These are phyloP conservation scores for Alternaria brassicicola DNA, from an alignment of 2,329 filamentous ascomycete species.

Conservation along the genomic window DNA sequence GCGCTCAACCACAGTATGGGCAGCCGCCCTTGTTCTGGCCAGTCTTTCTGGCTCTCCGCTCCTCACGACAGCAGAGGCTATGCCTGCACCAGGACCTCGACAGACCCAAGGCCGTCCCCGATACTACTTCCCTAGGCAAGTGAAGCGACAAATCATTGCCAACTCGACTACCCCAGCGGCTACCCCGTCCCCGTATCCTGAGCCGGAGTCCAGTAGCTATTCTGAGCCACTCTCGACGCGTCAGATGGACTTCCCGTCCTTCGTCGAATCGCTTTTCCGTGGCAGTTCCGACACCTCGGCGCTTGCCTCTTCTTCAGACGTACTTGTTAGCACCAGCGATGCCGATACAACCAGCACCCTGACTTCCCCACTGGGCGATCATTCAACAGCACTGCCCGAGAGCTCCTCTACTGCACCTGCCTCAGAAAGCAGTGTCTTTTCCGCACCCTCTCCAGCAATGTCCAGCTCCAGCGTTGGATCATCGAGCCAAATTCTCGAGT, in stretches of 20 bases:
- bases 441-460: neutral
- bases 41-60: constrained; percentile 54
- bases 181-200: constrained; percentile 21
- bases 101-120: constrained; percentile 46
- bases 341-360: constrained; percentile 18
- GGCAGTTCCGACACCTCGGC: constrained; percentile 21
- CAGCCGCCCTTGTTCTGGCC: constrained; percentile 52
- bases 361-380: constrained; percentile 16
- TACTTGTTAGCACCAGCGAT: constrained; percentile 16
- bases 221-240: constrained; percentile 24
- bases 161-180: constrained; percentile 42
- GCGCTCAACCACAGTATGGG: constrained; percentile 54
- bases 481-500: neutral
- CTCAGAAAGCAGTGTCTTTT: constrained; percentile 1
- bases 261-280: constrained; percentile 36
- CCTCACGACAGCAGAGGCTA: constrained; percentile 56
- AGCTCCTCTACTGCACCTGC: constrained; percentile 1
- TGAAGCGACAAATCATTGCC: constrained; percentile 52
- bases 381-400: constrained; percentile 26
- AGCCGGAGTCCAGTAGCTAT: constrained; percentile 15
- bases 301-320: constrained; percentile 6
- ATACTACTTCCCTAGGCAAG: constrained; percentile 57
- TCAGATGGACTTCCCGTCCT: constrained; percentile 34
- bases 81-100: constrained; percentile 52
- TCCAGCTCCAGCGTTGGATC: neutral